Evolutionary conservation across 805 yeast species (phyloP).

Genomic region (Cyberlindnera nakhonratchasimensis): DNA sequence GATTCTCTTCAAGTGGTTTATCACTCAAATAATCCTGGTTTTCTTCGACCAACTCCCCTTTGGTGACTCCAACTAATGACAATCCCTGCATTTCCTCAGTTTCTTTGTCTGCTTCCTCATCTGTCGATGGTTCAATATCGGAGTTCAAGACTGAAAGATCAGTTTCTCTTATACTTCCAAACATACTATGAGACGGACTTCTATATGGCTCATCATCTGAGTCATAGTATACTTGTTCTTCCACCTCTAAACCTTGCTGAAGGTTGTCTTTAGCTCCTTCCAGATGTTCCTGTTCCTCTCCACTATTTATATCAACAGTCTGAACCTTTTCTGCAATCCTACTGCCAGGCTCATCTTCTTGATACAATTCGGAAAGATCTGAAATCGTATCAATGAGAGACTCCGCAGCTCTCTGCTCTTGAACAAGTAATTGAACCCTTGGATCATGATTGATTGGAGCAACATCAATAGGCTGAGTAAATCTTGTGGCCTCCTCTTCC

Average conservation of each 20-base stretch:
- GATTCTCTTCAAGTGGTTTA: background rate
- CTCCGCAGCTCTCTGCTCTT: too few relatives aligned
- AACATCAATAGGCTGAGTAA: too few relatives aligned
- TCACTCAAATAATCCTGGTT: background rate
- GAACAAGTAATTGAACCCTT: too few relatives aligned
- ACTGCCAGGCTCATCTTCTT: background rate
- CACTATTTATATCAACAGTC: too few relatives aligned
- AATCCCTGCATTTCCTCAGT: too few relatives aligned
- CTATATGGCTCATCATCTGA: slow-evolving; percentile 25
- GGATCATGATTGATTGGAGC: too few relatives aligned
- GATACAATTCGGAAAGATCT: too few relatives aligned
- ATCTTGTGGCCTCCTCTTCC: too few relatives aligned
- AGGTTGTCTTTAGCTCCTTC: background rate
- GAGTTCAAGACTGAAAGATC: slow-evolving; percentile 10
- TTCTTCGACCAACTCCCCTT: too few relatives aligned
- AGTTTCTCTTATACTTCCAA: slow-evolving; percentile 21
- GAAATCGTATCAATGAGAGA: too few relatives aligned
- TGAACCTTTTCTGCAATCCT: background rate
- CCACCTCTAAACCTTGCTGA: slow-evolving; percentile 3
- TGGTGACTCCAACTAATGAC: too few relatives aligned
- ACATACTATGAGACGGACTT: slow-evolving; percentile 26
- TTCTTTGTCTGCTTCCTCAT: background rate
- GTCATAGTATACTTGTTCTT: slow-evolving; percentile 22
- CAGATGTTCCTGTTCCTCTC: background rate
- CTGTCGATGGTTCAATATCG: slow-evolving; percentile 1